Evolutionary conservation across 352 stramenopile genomes (phyloP).

Genomic region (Phytophthora hybrid): DNA sequence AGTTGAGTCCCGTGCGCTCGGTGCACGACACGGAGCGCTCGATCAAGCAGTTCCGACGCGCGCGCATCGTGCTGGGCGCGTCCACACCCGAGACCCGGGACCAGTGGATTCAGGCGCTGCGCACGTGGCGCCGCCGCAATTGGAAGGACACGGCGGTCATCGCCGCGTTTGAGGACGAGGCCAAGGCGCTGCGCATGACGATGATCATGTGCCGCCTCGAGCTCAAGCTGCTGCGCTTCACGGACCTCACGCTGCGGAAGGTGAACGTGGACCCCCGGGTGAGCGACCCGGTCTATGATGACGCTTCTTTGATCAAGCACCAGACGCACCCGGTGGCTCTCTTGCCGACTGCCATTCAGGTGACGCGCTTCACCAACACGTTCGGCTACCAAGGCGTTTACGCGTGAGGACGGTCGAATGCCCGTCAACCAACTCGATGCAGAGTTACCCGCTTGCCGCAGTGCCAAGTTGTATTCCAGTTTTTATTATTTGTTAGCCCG

Average conservation of each 20-base stretch:
- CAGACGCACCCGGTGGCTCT: slow-evolving; percentile 27
- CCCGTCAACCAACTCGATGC: background rate
- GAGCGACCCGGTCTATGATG: slow-evolving; percentile 22
- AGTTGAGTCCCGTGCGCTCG: slow-evolving; percentile 78
- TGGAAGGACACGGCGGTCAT: slow-evolving; percentile 79
- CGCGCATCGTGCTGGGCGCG: slow-evolving; percentile 64
- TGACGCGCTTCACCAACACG: slow-evolving; percentile 41
- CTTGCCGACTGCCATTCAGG: slow-evolving; percentile 31
- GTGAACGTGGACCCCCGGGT: slow-evolving; percentile 26
- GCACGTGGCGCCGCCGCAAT: slow-evolving; percentile 81
- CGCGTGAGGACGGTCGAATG: slow-evolving; percentile 14
- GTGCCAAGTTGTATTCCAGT: slow-evolving; percentile 18
- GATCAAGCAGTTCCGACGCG: slow-evolving; percentile 67
- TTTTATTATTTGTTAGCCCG: slow-evolving; percentile 29
- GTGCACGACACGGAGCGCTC: slow-evolving; percentile 80
- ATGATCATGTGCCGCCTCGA: slow-evolving; percentile 79
- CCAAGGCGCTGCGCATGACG: slow-evolving; percentile 65
- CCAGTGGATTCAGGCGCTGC: slow-evolving; percentile 74
- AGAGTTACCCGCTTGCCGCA: background rate
- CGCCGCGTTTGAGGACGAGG: slow-evolving; percentile 69
- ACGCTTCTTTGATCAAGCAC: slow-evolving; percentile 23
- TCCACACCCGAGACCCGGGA: slow-evolving; percentile 54
- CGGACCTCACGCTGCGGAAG: slow-evolving; percentile 62
- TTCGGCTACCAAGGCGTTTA: slow-evolving; percentile 44
- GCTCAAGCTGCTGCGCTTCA: slow-evolving; percentile 62